phyloP scores from a whole-genome alignment of 2,329 filamentous ascomycete species.

The Huntiella bhutanensis region DNA sequence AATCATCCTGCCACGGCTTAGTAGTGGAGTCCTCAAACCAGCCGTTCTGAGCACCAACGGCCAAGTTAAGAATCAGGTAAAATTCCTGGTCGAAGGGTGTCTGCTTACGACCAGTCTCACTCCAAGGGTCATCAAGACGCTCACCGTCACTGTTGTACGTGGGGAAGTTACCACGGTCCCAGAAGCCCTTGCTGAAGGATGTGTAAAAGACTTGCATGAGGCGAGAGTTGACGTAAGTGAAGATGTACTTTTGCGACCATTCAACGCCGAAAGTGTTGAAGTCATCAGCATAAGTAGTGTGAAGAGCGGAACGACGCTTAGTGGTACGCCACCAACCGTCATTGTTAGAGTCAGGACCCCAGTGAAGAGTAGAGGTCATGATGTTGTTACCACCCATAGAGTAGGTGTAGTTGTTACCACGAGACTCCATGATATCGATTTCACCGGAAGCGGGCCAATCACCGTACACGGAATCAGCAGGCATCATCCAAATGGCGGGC shows the following conservation, averaged over 20 bases:
- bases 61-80: constrained; percentile 58
- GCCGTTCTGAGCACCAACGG: constrained; percentile 60
- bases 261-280: constrained; percentile 69
- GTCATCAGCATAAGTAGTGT: constrained; percentile 49
- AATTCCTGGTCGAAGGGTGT: constrained; percentile 62
- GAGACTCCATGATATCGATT: constrained; percentile 65
- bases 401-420: constrained; percentile 68
- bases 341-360: constrained; percentile 52
- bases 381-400: constrained; percentile 64
- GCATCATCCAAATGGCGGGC: constrained; percentile 87
- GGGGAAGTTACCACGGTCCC: constrained; percentile 50
- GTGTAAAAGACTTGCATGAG: constrained; percentile 66
- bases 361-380: constrained; percentile 61
- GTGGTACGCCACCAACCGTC: constrained; percentile 76
- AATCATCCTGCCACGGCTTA: constrained; percentile 65
- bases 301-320: constrained; percentile 53
- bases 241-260: constrained; percentile 77
- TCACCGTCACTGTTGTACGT: constrained; percentile 45
- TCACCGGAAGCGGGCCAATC: constrained; percentile 63
- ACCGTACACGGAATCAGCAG: constrained; percentile 52
- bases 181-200: constrained; percentile 51
- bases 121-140: constrained; percentile 44
- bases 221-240: constrained; percentile 67
- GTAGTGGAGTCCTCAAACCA: constrained; percentile 59
- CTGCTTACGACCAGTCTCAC: constrained; percentile 35